Evolutionary conservation across 768 basidiomycete genomes (phyloP), one percentile per base, ranked within the genome.

Genomic region (Termitomyces sp.): DNA sequence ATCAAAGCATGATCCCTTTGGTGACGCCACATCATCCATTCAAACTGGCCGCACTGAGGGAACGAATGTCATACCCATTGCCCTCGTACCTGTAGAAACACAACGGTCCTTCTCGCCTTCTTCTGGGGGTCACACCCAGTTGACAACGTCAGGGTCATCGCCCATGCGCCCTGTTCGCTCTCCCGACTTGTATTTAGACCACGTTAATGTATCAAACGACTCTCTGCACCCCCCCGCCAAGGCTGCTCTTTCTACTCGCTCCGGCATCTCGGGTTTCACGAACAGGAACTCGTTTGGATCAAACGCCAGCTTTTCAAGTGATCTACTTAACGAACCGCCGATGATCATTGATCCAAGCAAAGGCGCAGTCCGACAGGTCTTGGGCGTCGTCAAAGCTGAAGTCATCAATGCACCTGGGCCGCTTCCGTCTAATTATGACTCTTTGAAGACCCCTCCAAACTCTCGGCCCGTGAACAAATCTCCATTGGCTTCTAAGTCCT

Each of bases 1-100:
- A 10, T 59, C 68, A 7, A 72, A 73, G 12, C 76, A 74, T 51
- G 90, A 92, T 74, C 90, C 90, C 24, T 93, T 92, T 70, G 81
- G 83, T 43, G 90, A 93, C 64, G 73, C 71, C 27, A 83, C 87
- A 48, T 92, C 87, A 48, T 92, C 90, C 39, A 93, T 93, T 58
- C 88, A 90, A 70, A 93, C 91, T 29, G 83, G 86, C n/a, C 79
- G 83, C 44, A 87, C 90, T 14, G 86, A 89, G 66, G 82, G 83
- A 43, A 89, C 91, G 24, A 93, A 93, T 63, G 90, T 92, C 61
- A 93, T 93, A 57, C 90, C 90, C 59, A 92, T 93, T 59, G 90
- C 90, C 13, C 77, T 92, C 43, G 86, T 92, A 36, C 72, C 86
- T 24, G 82, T 87, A 18, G 82, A 82, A 22, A 77, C 80, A 48